Percentiles rank a stretch among this genome's conserved stretches.
Conservation (phyloP, 345 rosid species). For the Camelina laxa region DNA sequence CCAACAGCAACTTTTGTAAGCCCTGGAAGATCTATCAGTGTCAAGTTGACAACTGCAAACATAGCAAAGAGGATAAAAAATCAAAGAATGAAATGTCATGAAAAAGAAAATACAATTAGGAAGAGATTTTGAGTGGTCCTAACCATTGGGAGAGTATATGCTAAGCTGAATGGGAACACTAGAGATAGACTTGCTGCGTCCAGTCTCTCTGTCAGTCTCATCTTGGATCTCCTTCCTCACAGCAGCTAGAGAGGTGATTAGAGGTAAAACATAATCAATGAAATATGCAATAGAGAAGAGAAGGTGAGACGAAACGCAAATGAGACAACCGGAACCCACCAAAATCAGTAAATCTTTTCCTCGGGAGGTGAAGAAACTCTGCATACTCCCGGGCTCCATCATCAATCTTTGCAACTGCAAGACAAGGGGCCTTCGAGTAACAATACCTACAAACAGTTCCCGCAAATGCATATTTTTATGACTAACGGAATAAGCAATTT, state of each 20-base stretch:
- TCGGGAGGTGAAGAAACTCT: conserved; percentile 92
- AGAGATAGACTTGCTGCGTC: conserved; percentile 83
- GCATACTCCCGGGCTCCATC: conserved; percentile 96
- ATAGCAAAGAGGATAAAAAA: conserved; percentile 26
- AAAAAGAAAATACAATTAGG: neutral
- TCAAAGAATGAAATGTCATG: neutral
- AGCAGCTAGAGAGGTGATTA: conserved; percentile 62
- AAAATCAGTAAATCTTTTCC: conserved; percentile 86
- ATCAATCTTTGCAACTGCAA: conserved; percentile 93
- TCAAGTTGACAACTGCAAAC: conserved; percentile 93
- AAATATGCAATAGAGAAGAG: neutral
- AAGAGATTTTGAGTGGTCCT: conserved; percentile 6
- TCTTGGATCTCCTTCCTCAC: conserved; percentile 99
- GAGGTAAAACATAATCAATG: neutral
- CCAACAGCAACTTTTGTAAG: conserved; percentile 99
- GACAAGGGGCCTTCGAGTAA: conserved; percentile 95
- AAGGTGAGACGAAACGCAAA: conserved; percentile 3
- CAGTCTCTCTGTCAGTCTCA: conserved; percentile 99
- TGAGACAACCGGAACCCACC: conserved; percentile 47
- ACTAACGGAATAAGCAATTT: neutral
- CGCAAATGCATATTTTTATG: neutral
- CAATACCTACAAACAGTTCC: conserved; percentile 68
- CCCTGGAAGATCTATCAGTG: conserved; percentile 98
- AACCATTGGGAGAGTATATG: conserved; percentile 92
- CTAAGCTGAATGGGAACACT: conserved; percentile 98